phyloP scores from a whole-genome alignment of 257 asterid species.

The Perilla frutescens region DNA sequence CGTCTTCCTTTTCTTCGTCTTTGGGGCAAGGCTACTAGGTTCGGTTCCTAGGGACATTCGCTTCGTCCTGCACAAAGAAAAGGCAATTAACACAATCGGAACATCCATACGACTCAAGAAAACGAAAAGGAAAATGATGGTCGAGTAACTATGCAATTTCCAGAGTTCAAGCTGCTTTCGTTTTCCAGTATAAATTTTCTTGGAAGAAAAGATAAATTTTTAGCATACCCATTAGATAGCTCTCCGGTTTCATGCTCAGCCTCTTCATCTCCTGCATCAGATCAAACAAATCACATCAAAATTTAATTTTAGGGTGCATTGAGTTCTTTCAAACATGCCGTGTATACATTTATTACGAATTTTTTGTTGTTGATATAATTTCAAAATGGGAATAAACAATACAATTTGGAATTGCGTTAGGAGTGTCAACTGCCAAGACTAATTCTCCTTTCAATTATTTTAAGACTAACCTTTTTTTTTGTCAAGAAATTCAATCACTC shows the following conservation, averaged over 20 bases:
- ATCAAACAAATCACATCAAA: constrained; percentile 30
- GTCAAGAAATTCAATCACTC: background rate
- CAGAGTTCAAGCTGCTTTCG: too few relatives aligned
- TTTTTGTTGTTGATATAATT: background rate
- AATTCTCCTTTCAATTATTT: background rate
- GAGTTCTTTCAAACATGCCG: background rate
- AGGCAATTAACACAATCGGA: too few relatives aligned
- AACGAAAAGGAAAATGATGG: background rate
- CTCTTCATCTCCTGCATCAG: constrained; percentile 58
- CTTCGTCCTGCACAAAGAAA: constrained; percentile 64
- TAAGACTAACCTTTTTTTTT: background rate
- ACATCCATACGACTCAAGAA: background rate
- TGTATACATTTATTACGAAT: background rate
- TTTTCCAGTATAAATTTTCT: too few relatives aligned
- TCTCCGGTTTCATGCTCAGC: constrained; percentile 52
- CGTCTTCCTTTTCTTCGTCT: constrained; percentile 87
- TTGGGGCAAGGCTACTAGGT: constrained; percentile 75
- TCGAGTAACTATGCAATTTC: too few relatives aligned
- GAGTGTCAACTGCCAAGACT: background rate
- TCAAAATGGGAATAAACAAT: background rate
- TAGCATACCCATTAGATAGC: constrained; percentile 66
- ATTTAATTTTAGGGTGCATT: background rate
- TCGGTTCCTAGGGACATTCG: constrained; percentile 77
- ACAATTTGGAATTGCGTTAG: background rate
- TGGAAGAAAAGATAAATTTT: background rate